Percentiles rank a stretch among this genome's conserved stretches.
phyloP scores from a whole-genome alignment of 805 yeast genomes.

The Kuraishia capsulata region DNA sequence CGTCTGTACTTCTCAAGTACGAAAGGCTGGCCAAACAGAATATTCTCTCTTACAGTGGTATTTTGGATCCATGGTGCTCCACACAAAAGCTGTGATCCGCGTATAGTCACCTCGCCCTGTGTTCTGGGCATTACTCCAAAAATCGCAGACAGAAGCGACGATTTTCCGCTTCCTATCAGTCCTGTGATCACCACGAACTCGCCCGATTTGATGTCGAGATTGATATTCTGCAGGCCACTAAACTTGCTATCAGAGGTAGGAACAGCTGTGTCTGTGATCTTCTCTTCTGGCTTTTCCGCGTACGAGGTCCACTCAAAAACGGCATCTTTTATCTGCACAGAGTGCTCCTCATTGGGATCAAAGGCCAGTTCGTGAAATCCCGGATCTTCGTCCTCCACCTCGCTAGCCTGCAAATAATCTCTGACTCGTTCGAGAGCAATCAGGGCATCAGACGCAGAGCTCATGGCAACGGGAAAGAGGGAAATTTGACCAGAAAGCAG shows the following conservation, averaged over 20 bases:
- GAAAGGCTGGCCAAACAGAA: conserved; percentile 53
- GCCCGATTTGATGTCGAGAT: conserved; percentile 45
- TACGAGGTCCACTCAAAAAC: conserved; percentile 35
- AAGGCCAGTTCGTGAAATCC: conserved; percentile 1
- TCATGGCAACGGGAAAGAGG: conserved; percentile 62
- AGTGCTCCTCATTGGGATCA: conserved; percentile 9
- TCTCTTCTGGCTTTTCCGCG: conserved; percentile 22
- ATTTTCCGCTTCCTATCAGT: conserved; percentile 71
- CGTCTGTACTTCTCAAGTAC: conserved; percentile 39
- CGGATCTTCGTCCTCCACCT: conserved; percentile 27
- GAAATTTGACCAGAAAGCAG: conserved; percentile 53
- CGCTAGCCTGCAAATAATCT: conserved; percentile 31
- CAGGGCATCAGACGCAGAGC: conserved; percentile 59
- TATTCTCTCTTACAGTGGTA: conserved; percentile 68
- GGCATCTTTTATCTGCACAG: conserved; percentile 5
- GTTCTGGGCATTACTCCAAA: conserved; percentile 57
- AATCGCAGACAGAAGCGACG: conserved; percentile 62
- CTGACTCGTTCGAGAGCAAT: conserved; percentile 54
- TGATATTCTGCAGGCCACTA: conserved; percentile 39
- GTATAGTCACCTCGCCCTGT: conserved; percentile 40
- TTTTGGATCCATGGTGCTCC: conserved; percentile 75
- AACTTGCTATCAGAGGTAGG: conserved; percentile 10
- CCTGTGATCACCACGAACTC: conserved; percentile 72
- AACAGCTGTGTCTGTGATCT: conserved; percentile 6
- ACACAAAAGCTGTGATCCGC: conserved; percentile 43